These are phyloP conservation scores for Trichoderma gracile DNA, from an alignment of 2,329 filamentous ascomycete genomes.

Conservation along the genomic window DNA sequence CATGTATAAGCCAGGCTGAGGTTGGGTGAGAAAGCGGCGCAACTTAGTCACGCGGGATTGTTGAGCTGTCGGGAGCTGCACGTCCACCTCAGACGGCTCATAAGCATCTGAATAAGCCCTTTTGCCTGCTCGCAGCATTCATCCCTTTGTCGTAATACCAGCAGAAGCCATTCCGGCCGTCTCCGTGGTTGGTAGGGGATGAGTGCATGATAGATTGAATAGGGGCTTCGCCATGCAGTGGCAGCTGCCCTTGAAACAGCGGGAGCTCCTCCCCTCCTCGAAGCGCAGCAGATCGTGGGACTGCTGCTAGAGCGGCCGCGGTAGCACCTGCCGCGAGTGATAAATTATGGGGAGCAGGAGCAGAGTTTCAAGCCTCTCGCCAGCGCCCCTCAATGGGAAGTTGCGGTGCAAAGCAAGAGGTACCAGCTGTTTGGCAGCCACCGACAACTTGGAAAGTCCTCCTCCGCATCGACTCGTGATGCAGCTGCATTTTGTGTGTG, in stretches of 20 bases:
- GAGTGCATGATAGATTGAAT: slow-evolving; percentile 1
- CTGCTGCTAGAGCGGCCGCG: background rate
- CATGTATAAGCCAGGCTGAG: background rate
- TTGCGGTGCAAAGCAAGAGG: too few species aligned
- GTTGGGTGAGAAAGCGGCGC: slow-evolving; percentile 13
- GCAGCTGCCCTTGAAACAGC: slow-evolving; percentile 22
- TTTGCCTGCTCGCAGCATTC: background rate
- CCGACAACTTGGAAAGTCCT: too few species aligned
- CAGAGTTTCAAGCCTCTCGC: background rate
- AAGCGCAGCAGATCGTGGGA: slow-evolving; percentile 5
- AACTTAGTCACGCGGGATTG: slow-evolving; percentile 3
- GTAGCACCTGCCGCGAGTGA: background rate
- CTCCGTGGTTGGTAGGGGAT: too few species aligned
- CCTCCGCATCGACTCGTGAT: too few species aligned
- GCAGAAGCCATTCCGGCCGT: background rate
- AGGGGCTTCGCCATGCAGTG: slow-evolving; percentile 13
- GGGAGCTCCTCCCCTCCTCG: slow-evolving; percentile 4
- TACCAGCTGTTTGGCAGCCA: too few species aligned
- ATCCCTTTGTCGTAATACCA: background rate
- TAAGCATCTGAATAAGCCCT: background rate
- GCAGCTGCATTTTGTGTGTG: too few species aligned
- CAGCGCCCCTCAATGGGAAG: background rate
- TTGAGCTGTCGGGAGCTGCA: background rate
- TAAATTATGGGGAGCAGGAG: slow-evolving; percentile 10
- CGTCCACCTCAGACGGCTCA: slow-evolving; percentile 1